Conservation (phyloP, 768 basidiomycete species). For the Gyrodon lividus region DNA sequence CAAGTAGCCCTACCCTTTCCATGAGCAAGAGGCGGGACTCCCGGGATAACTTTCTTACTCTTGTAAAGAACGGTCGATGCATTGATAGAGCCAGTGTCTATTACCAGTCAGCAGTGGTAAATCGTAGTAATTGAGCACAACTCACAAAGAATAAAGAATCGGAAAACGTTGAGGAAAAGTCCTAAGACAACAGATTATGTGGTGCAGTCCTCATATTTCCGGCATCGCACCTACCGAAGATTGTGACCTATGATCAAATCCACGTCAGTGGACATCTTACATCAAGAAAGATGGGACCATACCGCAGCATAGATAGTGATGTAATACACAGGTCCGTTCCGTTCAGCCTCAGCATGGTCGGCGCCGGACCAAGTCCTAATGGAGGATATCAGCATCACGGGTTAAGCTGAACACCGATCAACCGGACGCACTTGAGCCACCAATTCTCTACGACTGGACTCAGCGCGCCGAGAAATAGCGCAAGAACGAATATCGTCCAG, state of each 20-base stretch:
- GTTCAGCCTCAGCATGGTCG: slow-evolving; percentile 37
- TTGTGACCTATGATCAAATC: slow-evolving; percentile 34
- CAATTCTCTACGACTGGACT: slow-evolving; percentile 71
- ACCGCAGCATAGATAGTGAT: slow-evolving; percentile 66
- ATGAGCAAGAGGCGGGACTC: slow-evolving; percentile 13
- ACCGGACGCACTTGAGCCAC: slow-evolving; percentile 54
- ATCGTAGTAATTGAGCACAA: slow-evolving; percentile 5
- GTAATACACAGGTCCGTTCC: slow-evolving; percentile 45
- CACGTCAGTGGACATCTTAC: slow-evolving; percentile 20
- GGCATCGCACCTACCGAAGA: slow-evolving; percentile 29
- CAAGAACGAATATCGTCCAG: slow-evolving; percentile 56
- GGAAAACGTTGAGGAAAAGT: slow-evolving; percentile 53
- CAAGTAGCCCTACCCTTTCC: slow-evolving; percentile 49
- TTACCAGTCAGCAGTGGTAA: slow-evolving; percentile 6
- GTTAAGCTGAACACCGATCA: not conserved
- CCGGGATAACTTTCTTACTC: slow-evolving; percentile 34
- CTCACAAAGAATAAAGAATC: slow-evolving; percentile 74
- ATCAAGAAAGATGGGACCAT: slow-evolving; percentile 16
- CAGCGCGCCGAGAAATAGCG: slow-evolving; percentile 55
- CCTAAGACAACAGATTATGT: slow-evolving; percentile 36
- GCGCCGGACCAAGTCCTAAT: slow-evolving; percentile 59
- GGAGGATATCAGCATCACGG: slow-evolving; percentile 25
- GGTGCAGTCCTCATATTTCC: not conserved
- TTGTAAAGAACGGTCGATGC: slow-evolving; percentile 79
- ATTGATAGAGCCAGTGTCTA: slow-evolving; percentile 76